Conservation (phyloP, 2,329 filamentous ascomycete species). For the Volutella citrinella region DNA sequence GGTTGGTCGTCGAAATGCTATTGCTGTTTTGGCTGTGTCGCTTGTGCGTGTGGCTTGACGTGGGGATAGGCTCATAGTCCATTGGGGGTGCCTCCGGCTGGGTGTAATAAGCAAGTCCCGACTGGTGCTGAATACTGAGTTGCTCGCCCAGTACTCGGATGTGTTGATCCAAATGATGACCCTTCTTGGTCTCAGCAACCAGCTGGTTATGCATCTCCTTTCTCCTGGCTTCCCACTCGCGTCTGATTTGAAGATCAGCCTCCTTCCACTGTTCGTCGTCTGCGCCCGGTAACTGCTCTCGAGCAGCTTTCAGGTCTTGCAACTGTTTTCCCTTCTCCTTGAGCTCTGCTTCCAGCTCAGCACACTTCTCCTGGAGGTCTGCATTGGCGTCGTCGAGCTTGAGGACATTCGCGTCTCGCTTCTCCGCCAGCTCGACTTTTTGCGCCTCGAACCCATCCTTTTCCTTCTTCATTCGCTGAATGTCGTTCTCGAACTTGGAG, state of each 20-base stretch:
- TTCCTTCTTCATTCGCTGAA: conserved; percentile 57
- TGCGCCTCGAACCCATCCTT: conserved; percentile 53
- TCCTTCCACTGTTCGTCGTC: conserved; percentile 57
- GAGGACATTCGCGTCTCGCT: conserved; percentile 49
- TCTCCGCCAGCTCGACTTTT: conserved; percentile 47
- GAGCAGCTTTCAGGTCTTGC: conserved; percentile 69
- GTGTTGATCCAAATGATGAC: conserved; percentile 44
- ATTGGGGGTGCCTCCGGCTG: conserved; percentile 42
- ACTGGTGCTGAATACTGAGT: conserved; percentile 41
- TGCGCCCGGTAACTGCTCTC: conserved; percentile 61
- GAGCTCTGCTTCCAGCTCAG: conserved; percentile 68
- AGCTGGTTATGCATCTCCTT: conserved; percentile 51
- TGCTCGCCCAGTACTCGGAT: conserved; percentile 46
- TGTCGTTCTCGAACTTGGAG: conserved; percentile 63
- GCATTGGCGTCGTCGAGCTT: conserved; percentile 54
- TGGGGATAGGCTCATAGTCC: conserved; percentile 44
- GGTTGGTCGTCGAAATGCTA: conserved; percentile 40
- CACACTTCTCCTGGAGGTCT: conserved; percentile 61
- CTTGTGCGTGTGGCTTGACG: conserved; percentile 39
- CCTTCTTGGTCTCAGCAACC: conserved; percentile 45
- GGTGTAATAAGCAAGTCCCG: conserved; percentile 42
- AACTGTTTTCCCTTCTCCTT: conserved; percentile 65
- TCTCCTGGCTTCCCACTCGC: conserved; percentile 54
- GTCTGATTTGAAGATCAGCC: conserved; percentile 48
- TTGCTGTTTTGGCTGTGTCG: conserved; percentile 48